Conservation (phyloP, 352 stramenopile genomes). For the Phytophthora ramorum region DNA sequence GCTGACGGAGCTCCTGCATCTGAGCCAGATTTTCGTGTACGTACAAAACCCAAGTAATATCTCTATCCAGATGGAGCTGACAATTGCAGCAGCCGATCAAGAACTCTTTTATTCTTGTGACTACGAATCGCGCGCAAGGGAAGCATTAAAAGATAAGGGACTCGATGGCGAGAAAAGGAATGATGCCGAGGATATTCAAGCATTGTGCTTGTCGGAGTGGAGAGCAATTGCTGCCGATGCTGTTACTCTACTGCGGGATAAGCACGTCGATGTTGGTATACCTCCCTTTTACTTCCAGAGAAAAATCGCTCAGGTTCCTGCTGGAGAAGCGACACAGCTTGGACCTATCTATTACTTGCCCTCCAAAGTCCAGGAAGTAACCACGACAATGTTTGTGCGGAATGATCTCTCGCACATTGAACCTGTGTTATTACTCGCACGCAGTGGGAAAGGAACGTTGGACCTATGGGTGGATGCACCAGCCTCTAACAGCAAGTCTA, state of each 20-base stretch:
- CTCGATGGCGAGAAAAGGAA: background rate
- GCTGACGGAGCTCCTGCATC: slow-evolving; percentile 49
- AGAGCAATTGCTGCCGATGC: slow-evolving; percentile 20
- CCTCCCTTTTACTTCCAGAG: slow-evolving; percentile 49
- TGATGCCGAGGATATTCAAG: slow-evolving; percentile 20
- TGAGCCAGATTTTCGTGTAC: slow-evolving; percentile 33
- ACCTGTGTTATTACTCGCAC: slow-evolving; percentile 40
- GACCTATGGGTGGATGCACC: slow-evolving; percentile 18
- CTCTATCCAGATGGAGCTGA: slow-evolving; percentile 57
- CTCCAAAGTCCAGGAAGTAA: slow-evolving; percentile 39
- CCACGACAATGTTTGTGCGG: slow-evolving; percentile 53
- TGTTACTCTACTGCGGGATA: slow-evolving; percentile 5
- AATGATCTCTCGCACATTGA: slow-evolving; percentile 79
- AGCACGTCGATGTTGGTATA: slow-evolving; percentile 14
- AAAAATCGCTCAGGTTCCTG: slow-evolving; percentile 32
- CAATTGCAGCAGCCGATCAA: slow-evolving; percentile 41
- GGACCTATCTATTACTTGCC: slow-evolving; percentile 76
- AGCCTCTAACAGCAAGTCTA: background rate
- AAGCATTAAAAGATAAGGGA: background rate
- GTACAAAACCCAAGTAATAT: slow-evolving; percentile 62
- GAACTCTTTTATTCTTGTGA: slow-evolving; percentile 61
- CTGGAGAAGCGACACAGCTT: slow-evolving; percentile 35
- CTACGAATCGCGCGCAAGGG: slow-evolving; percentile 1
- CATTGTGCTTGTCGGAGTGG: slow-evolving; percentile 53
- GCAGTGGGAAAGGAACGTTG: slow-evolving; percentile 51